Evolutionary conservation across 108 stramenopile genomes (phyloP).

Genomic region (Epipyxis sp.): DNA sequence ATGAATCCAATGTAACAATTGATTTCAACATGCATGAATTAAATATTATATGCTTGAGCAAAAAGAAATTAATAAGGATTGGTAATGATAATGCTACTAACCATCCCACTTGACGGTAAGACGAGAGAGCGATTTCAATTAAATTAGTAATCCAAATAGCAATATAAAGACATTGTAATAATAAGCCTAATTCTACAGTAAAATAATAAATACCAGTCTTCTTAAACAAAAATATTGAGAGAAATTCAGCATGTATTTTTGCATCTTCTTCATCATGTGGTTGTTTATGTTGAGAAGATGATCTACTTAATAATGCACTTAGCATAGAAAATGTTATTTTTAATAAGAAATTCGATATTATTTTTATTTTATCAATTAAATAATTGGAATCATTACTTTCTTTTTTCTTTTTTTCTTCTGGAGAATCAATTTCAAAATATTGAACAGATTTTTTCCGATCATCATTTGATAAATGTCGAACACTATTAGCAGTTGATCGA

Average conservation of each 20-base stretch:
- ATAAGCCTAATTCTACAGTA: background rate
- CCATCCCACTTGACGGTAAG: background rate
- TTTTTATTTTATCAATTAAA: no score
- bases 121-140: background rate
- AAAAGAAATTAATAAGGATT: conserved; percentile 6
- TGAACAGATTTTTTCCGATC: no score
- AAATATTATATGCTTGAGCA: conserved; percentile 8
- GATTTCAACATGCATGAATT: conserved; percentile 1
- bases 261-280: background rate
- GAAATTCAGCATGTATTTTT: background rate
- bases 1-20: background rate
- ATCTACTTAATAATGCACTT: no score
- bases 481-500: no score
- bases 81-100: background rate
- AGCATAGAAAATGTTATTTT: no score
- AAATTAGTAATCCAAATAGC: conserved; percentile 11
- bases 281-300: no score
- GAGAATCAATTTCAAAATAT: no score
- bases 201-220: background rate
- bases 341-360: no score
- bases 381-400: no score
- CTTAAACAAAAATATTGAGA: background rate
- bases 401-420: no score
- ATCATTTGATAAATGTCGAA: no score
- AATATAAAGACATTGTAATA: conserved; percentile 12